Evolutionary conservation across 352 stramenopile species (phyloP).

Genomic region (Globisporangium barbulae): DNA sequence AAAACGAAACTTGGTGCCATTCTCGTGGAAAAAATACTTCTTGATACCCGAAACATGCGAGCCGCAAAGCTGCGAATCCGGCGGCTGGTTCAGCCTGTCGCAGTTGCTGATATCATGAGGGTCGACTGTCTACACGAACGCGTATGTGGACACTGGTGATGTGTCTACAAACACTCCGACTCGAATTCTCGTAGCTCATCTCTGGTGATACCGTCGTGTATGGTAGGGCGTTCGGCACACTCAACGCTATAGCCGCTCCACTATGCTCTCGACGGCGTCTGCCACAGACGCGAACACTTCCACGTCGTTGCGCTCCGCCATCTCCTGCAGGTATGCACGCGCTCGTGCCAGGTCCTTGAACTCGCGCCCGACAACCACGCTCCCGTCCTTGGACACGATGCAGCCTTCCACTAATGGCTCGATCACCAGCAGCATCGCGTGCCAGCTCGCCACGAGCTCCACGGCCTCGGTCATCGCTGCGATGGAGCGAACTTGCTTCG

Average conservation of each 20-base stretch:
- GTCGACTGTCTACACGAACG: no score
- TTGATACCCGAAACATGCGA: no score
- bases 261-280: slow-evolving; percentile 58
- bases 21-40: no score
- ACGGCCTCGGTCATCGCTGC: slow-evolving; percentile 82
- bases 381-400: slow-evolving; percentile 46
- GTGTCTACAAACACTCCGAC: no score
- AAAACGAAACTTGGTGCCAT: no score
- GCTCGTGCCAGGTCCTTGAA: slow-evolving; percentile 80
- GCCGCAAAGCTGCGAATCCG: no score
- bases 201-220: background rate
- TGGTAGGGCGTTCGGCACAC: background rate
- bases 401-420: slow-evolving; percentile 65
- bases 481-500: slow-evolving; percentile 66
- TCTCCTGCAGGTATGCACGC: slow-evolving; percentile 80
- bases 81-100: no score
- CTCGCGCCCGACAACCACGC: slow-evolving; percentile 49
- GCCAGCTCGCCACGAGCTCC: slow-evolving; percentile 64
- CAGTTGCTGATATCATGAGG: no score
- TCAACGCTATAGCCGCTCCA: slow-evolving; percentile 41
- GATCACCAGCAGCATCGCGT: slow-evolving; percentile 76
- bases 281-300: slow-evolving; percentile 67
- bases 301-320: slow-evolving; percentile 77
- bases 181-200: no score
- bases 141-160: no score